phyloP scores from a whole-genome alignment of 352 stramenopile species.

The Globisporangium polare region DNA sequence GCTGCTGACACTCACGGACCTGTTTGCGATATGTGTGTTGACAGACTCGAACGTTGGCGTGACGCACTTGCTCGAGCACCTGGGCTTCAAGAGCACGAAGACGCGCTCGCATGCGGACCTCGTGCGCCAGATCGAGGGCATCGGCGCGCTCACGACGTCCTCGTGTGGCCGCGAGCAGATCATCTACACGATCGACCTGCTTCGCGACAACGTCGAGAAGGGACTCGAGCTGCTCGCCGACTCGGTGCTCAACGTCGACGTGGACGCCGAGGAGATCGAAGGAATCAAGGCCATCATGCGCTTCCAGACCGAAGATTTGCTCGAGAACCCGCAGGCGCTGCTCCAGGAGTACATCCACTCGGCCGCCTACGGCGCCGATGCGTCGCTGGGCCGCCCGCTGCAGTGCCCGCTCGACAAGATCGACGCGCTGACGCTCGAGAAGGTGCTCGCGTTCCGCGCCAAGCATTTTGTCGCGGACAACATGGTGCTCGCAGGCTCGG shows the following conservation, averaged over 20 bases:
- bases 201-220: slow-evolving; percentile 91
- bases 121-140: slow-evolving; percentile 90
- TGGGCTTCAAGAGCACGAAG: slow-evolving; percentile 94
- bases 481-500: slow-evolving; percentile 90
- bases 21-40: background rate
- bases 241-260: slow-evolving; percentile 76
- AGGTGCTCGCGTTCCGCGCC: slow-evolving; percentile 63
- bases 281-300: slow-evolving; percentile 91
- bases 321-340: slow-evolving; percentile 81
- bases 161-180: slow-evolving; percentile 94
- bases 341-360: slow-evolving; percentile 85
- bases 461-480: slow-evolving; percentile 88
- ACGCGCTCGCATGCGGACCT: slow-evolving; percentile 81
- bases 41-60: slow-evolving; percentile 76
- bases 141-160: slow-evolving; percentile 90
- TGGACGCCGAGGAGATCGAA: slow-evolving; percentile 87
- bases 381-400: slow-evolving; percentile 72
- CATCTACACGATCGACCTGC: slow-evolving; percentile 95
- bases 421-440: slow-evolving; percentile 61
- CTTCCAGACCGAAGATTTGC: slow-evolving; percentile 92
- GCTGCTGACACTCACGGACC: background rate
- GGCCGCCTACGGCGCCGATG: slow-evolving; percentile 77
- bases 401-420: slow-evolving; percentile 83
- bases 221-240: slow-evolving; percentile 91
- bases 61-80: slow-evolving; percentile 93